Evolutionary conservation across 169 alveolate species (phyloP).

Genomic region (Plasmodium sp.): DNA sequence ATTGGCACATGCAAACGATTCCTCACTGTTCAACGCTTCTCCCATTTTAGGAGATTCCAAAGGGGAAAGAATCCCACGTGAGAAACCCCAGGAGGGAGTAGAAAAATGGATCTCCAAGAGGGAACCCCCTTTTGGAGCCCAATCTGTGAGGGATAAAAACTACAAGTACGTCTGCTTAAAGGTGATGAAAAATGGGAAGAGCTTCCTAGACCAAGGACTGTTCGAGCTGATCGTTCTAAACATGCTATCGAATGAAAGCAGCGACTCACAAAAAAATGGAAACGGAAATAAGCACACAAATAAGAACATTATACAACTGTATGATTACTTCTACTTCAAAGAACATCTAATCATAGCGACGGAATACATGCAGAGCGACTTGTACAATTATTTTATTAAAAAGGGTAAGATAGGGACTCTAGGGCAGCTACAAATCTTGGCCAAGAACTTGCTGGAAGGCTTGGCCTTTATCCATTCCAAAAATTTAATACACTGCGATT

Average conservation of each 20-base stretch:
- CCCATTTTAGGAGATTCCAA: neutral
- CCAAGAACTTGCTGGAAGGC: constrained; percentile 68
- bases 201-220: constrained; percentile 92
- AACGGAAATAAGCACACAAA: neutral
- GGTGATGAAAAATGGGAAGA: constrained; percentile 95
- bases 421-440: constrained; percentile 62
- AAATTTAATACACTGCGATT: constrained; percentile 95
- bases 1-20: neutral
- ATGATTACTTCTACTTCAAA: constrained; percentile 93
- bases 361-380: constrained; percentile 92
- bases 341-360: constrained; percentile 96
- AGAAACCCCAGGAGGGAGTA: neutral
- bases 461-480: constrained; percentile 92
- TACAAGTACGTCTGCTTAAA: constrained; percentile 90
- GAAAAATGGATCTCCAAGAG: neutral
- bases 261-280: constrained; percentile 67
- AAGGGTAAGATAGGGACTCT: constrained; percentile 86
- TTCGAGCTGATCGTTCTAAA: constrained; percentile 91
- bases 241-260: constrained; percentile 88
- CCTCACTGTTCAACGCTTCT: neutral
- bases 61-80: neutral
- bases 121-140: neutral
- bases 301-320: constrained; percentile 75
- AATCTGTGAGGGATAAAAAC: constrained; percentile 29
- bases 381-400: constrained; percentile 89